Evolutionary conservation across 768 basidiomycete species (phyloP).

Genomic region (Hericium coralloides): DNA sequence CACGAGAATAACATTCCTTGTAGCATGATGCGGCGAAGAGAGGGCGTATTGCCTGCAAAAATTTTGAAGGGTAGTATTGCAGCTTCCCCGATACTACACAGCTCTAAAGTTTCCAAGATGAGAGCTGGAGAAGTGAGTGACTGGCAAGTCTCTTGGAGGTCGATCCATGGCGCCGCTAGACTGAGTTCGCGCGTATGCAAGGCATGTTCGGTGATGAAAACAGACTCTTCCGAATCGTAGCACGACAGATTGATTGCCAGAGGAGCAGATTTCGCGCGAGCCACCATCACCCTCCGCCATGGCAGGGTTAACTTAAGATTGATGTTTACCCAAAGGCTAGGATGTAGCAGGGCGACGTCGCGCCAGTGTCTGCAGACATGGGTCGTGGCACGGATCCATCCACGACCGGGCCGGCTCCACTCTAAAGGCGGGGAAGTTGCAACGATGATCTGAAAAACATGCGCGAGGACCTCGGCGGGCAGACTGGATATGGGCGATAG

Average conservation of each 20-base stretch:
- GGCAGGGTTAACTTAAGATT: neutral
- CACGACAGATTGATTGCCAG: neutral
- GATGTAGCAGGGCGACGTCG: neutral
- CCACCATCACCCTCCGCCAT: neutral
- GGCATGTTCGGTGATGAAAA: neutral
- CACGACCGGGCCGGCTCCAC: neutral
- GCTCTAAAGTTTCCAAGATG: neutral
- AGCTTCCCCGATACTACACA: neutral
- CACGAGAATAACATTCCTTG: no score
- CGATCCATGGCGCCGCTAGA: neutral
- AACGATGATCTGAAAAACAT: neutral
- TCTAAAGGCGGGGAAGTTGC: neutral
- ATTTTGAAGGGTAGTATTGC: neutral
- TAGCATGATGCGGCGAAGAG: neutral
- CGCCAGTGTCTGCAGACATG: neutral
- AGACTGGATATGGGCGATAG: neutral
- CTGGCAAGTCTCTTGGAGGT: neutral
- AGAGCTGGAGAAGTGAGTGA: neutral
- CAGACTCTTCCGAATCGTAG: neutral
- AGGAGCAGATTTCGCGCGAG: neutral
- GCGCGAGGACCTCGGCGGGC: neutral
- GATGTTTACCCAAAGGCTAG: neutral
- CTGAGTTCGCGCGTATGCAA: neutral
- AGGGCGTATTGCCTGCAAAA: neutral
- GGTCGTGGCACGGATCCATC: neutral